Evolutionary conservation across 139 green algal species (phyloP), one percentile per base, ranked within the genome.

Genomic region (Chlamydomonas incerta): DNA sequence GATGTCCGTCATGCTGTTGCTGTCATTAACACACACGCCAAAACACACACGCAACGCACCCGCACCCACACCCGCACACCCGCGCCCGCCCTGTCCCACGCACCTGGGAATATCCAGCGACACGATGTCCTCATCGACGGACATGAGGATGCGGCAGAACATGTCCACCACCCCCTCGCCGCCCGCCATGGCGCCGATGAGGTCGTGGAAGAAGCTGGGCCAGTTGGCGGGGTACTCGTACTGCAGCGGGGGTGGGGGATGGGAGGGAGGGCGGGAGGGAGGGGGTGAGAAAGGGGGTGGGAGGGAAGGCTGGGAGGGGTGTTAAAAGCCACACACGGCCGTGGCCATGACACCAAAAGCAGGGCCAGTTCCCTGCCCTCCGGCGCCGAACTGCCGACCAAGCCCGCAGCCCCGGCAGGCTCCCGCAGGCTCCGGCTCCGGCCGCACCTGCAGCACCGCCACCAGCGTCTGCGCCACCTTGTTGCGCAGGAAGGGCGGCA

Each of bases 101-200:
- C n/a, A 93, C 87, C 95, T 92, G 6, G 96, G 93, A 52, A 98
- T 96, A 17, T 98, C 97, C 71, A 98, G 87, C 41, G 83, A 93
- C 67, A 99, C 95, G 26, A 99, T 87, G 87, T 99, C 97, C 80
- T 97, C 95, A 80, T 99, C 96, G 62, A 99, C 88, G 3, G 94
- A 87, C 24, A 93, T 79, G 41, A 99, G 82, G 71, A 99, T 93
- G 77, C 97, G 89, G 82, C 91, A 97, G 77, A 98, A 97, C 90
- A 99, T 96, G 93, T 99, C 96, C 41, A 96, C 92, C 29, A 94
- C 90, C 18, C 87, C 80, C n/a, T 92, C 82, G 5, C 95, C 95
- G 3, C 80, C 70, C 15, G 63, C 41, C 47, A 96, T 75, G 62
- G 92, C 85, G 14, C 73, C 85, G 62, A 98, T 71, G 35, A 98